phyloP scores from a whole-genome alignment of 176 grass and related monocot genomes.

The Olyra latifolia region DNA sequence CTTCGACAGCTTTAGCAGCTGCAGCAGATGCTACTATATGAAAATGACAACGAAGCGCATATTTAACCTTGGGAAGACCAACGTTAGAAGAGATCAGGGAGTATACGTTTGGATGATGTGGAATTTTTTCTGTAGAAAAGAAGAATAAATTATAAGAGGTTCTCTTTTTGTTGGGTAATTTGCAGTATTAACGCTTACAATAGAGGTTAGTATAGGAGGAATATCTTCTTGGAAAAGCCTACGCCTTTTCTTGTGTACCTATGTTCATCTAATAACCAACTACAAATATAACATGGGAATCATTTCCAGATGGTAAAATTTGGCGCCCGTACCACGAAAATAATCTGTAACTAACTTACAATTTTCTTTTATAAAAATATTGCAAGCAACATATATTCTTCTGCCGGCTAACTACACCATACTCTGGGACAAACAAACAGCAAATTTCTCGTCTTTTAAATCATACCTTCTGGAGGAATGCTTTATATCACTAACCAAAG shows the following conservation, averaged over 20 bases:
- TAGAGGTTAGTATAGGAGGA: constrained; percentile 14
- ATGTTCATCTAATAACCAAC: neutral
- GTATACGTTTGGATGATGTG: constrained; percentile 33
- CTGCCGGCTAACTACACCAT: neutral
- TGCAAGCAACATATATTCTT: neutral
- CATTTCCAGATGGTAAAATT: neutral
- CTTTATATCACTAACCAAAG: neutral
- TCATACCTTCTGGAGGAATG: neutral
- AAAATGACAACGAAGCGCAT: constrained; percentile 20
- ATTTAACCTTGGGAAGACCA: constrained; percentile 5
- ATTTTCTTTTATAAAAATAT: neutral
- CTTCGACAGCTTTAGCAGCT: constrained; percentile 16
- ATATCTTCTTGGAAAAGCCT: constrained; percentile 5
- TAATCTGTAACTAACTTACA: neutral
- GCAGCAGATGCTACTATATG: constrained; percentile 19
- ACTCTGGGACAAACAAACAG: neutral
- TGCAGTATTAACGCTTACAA: constrained; percentile 37
- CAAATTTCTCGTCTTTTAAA: neutral
- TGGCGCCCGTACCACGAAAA: neutral
- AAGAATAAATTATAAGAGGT: constrained; percentile 36
- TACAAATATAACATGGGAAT: constrained; percentile 14
- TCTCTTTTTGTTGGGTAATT: constrained; percentile 29
- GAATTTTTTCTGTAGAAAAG: constrained; percentile 52
- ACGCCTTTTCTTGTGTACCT: constrained; percentile 24
- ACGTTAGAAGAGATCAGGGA: neutral